Evolutionary conservation across 2,329 filamentous ascomycete species (phyloP), one percentile per base, ranked within the genome.

Genomic region (Fusarium sp.): DNA sequence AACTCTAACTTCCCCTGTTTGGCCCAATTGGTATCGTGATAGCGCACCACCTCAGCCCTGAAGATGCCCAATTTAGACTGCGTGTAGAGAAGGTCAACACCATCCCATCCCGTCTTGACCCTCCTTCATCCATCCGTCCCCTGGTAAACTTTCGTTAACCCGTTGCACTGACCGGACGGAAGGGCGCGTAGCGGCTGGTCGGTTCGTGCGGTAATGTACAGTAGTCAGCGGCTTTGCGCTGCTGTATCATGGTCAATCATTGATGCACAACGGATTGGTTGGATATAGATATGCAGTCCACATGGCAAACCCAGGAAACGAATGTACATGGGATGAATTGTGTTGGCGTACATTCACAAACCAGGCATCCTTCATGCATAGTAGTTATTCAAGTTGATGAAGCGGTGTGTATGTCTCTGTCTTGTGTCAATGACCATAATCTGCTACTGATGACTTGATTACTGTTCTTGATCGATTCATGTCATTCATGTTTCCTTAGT

Each of bases 41-140:
- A 69, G 66, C 62, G 53, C 66, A 70, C 67, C 62, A 67, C 50
- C 66, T 69, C 67, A 69, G 66, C 67, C 67, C 55, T 64, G 62
- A 57, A 51, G 53, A 67, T 59, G 56, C 62, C 67, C 53, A 58
- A 70, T 67, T 26, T 52, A 66, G 67, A 67, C 40, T 33, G 47
- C 40, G 36, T 39, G 44, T 43, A 28, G 54, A 46, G 40, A 53
- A 65, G 38, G 51, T 50, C 64, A 43, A 60, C 61, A 50, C 64
- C 55, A 65, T 52, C 57, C 31, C 49, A 31, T 62, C 57, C 34
- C 34, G 14, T 17, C 50, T 52, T 52, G 57, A 50, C 47, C 44
- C 49, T 55, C 53, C 44, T 43, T 52, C 49, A 33, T 52, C 43
- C 36, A 40, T 57, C 26, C 24, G 33, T 44, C 33, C 57, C 45